Evolutionary conservation across 768 basidiomycete species (phyloP), one percentile per base, ranked within the genome.

Genomic region (Candolleomyces aberdarensis): DNA sequence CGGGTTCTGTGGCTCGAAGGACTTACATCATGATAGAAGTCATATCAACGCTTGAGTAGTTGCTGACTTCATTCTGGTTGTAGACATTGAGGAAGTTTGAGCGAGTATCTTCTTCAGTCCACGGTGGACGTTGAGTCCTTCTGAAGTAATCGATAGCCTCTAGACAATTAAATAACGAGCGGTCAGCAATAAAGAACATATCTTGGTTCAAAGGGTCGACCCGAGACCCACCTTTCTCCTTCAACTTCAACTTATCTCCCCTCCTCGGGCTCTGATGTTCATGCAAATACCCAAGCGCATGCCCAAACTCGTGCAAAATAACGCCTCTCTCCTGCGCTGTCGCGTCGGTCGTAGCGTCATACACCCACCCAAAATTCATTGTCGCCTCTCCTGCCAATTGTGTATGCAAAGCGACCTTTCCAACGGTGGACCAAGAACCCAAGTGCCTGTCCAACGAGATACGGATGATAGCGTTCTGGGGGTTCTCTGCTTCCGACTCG

Each of bases 11-110:
- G 5, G 41, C 11, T 11, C 41, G 41, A 48, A 5, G 7, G 26
- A 60, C 66, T 13, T 47, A 65, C 66, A 64, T 64, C 66, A 65
- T 67, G 19, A 67, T 63, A 10, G 66, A 67, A 2, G 50, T 65
- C 29, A 55, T 22, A 43, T 67, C 64, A 43, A 65, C 17, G 8
- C 55, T 57, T 17, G 64, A 62, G 51, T 57, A 67, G 54, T 63
- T 65, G 50, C 57, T 60, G 17, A 63, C 61, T 32, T 67, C 64
- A 1, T 48, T 8, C 1, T 15, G 29, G 46, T 62, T 63, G 40
- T 64, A 67, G 32, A 62, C 59, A 15, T 61, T 43, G 48, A 67
- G 43, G 31, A 67, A 59, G 17, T 67, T 63, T 10, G 49, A 10
- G 6, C 55, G 32, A 32, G 62, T 61, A 0, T 61, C 50, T 14